Conservation (phyloP, 352 stramenopile species). For the Phytophthora podocarpi region DNA sequence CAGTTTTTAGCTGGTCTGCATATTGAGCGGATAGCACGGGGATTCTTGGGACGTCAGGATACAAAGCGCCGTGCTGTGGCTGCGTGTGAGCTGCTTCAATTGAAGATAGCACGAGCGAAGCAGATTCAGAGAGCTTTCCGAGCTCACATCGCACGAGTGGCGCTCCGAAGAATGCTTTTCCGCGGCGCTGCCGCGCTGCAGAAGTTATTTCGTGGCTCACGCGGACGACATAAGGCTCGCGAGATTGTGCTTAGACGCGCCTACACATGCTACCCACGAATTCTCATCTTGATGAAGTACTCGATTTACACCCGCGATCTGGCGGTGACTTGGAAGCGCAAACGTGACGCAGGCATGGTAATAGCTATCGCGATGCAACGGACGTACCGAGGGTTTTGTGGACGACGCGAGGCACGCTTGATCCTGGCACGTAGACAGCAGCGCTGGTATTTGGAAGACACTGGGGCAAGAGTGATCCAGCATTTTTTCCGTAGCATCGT, state of each 20-base stretch:
- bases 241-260: constrained; percentile 42
- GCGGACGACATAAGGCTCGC: constrained; percentile 41
- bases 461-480: constrained; percentile 52
- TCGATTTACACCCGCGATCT: constrained; percentile 67
- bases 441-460: constrained; percentile 43
- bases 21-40: constrained; percentile 44
- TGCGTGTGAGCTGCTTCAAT: constrained; percentile 23
- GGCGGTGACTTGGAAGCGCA: constrained; percentile 60
- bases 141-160: constrained; percentile 54
- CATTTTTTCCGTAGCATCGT: constrained; percentile 82
- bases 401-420: constrained; percentile 41
- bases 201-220: constrained; percentile 54
- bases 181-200: constrained; percentile 54
- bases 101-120: constrained; percentile 33
- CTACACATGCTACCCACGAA: constrained; percentile 46
- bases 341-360: constrained; percentile 49
- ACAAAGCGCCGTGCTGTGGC: constrained; percentile 19
- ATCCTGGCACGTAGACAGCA: constrained; percentile 37
- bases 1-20: constrained; percentile 36
- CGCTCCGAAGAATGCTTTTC: constrained; percentile 43
- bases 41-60: constrained; percentile 46
- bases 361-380: constrained; percentile 50
- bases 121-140: constrained; percentile 61
- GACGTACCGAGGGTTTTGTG: constrained; percentile 55
- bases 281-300: constrained; percentile 50